Conservation (phyloP, 148 eudicot species). For the Suaeda aralocaspica region DNA sequence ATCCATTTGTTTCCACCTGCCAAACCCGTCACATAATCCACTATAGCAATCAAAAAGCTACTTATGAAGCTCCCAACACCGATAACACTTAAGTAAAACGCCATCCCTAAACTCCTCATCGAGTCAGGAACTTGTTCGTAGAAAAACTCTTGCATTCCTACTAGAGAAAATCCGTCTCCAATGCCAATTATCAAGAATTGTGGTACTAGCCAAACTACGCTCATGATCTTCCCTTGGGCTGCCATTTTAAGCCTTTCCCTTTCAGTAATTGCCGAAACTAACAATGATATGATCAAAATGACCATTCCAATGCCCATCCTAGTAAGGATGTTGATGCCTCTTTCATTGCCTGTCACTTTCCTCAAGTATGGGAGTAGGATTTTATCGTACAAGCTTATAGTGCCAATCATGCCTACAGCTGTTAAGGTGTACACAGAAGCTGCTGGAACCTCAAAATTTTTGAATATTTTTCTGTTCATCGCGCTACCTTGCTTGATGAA, state of each 20-base stretch:
- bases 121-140: conserved; percentile 68
- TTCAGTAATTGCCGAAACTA: conserved; percentile 44
- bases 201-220: conserved; percentile 54
- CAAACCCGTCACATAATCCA: conserved; percentile 33
- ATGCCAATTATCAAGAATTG: conserved; percentile 47
- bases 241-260: conserved; percentile 30
- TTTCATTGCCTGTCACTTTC: conserved; percentile 38
- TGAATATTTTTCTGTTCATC: conserved; percentile 32
- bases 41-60: conserved; percentile 34
- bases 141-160: conserved; percentile 66
- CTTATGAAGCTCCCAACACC: conserved; percentile 48
- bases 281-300: conserved; percentile 33
- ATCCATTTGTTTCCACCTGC: conserved; percentile 42
- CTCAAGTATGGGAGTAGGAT: conserved; percentile 45
- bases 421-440: conserved; percentile 38
- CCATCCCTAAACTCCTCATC: conserved; percentile 68
- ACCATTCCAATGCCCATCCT: conserved; percentile 62
- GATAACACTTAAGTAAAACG: conserved; percentile 46
- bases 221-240: conserved; percentile 23
- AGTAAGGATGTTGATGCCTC: conserved; percentile 48
- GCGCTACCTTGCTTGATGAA: conserved; percentile 51
- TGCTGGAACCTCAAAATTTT: conserved; percentile 43
- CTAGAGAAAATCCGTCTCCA: conserved; percentile 52
- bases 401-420: conserved; percentile 34
- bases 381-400: conserved; percentile 40